Evolutionary conservation across 257 asterid genomes (phyloP).

Genomic region (Solanum rostratum): DNA sequence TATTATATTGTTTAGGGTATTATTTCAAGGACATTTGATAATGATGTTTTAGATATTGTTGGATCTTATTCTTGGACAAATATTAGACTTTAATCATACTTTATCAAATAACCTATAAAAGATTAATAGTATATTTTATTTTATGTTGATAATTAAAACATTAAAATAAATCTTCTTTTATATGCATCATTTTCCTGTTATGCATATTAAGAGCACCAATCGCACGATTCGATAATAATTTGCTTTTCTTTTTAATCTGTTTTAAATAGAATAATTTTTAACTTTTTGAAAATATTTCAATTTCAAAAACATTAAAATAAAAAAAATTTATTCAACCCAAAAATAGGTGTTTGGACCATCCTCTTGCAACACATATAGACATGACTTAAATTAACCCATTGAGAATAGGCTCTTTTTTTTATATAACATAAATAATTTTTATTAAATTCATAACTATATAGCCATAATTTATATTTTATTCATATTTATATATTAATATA

Average conservation of each 20-base stretch:
- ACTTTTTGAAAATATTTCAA: too few species aligned
- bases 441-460: not conserved
- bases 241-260: too few species aligned
- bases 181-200: not conserved
- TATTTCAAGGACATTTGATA: not conserved
- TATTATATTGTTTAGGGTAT: not conserved
- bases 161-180: too few species aligned
- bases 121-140: too few species aligned
- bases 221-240: too few species aligned
- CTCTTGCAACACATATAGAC: not conserved
- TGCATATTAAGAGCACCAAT: too few species aligned
- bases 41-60: not conserved
- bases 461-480: not conserved
- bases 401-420: not conserved
- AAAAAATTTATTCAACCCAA: not conserved
- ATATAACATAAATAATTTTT: not conserved
- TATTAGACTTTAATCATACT: not conserved
- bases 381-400: not conserved
- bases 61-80: not conserved
- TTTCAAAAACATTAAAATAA: not conserved
- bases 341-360: not conserved
- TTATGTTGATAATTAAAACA: too few species aligned
- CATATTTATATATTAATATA: not conserved
- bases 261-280: too few species aligned
- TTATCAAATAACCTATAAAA: not conserved